Evolutionary conservation across 225 moss, liverwort and hornwort species (phyloP), one percentile per base, ranked within the genome.

Genomic region (Straminergon stramineum): DNA sequence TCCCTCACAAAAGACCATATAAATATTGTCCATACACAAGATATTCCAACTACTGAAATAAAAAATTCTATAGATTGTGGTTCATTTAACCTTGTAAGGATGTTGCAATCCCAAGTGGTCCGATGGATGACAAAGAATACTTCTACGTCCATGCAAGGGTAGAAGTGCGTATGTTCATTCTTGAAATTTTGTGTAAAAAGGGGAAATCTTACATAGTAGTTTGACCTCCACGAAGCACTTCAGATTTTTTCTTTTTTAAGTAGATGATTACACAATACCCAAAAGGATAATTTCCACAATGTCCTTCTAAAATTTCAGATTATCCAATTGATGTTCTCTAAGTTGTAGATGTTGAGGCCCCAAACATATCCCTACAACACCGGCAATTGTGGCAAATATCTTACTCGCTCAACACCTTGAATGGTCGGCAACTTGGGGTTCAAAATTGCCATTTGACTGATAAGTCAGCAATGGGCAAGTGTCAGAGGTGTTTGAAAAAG

Each of bases 51-150:
- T 30, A 1, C 2, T 48, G 17, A 28, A 74, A 17, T 16, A 0
- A 11, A 74, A 45, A 48, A 30, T 2, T 18, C 1, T n/a, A 0
- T 48, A 75, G 30, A 48, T 17, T 0, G 0, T 28, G 5, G 16
- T 43, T 73, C 73, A 5, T 9, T 43, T 8, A 74, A 74, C 1
- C 1, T 1, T 23, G 0, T 23, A 7, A 69, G 2, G 1, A 12
- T 1, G 4, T 2, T 22, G 3, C 1, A 10, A 1, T 1, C 12
- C 1, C 7, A 2, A 9, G 13, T 37, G 4, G 3, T 12, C 18
- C 1, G 10, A 69, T 34, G 2, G 22, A 22, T 13, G 6, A 22
- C 4, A 22, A 2, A 37, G 2, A 12, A 69, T 69, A 13, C n/a
- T n/a, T n/a, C 7, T 69, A 21, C 21, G 3, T 69, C 22, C 6